Conservation (phyloP, 805 yeast genomes). For the Starmera quercuum region DNA sequence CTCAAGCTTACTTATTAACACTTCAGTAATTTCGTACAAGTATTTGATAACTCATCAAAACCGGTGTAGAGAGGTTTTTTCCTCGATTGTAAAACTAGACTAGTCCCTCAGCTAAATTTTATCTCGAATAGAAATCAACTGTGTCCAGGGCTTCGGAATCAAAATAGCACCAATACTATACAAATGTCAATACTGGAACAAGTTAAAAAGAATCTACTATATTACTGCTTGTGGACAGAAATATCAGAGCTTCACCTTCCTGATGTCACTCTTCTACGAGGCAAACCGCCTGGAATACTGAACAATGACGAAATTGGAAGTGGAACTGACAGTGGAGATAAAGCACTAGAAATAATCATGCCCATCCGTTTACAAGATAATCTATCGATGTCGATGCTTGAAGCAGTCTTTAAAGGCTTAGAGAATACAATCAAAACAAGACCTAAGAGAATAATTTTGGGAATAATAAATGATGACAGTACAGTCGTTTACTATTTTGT, state of each 20-base stretch:
- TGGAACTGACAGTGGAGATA: not conserved
- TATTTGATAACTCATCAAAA: too few relatives aligned
- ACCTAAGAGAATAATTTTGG: slow-evolving; percentile 43
- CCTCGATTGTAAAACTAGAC: too few relatives aligned
- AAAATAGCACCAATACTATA: too few relatives aligned
- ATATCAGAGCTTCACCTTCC: slow-evolving; percentile 7
- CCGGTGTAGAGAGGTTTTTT: too few relatives aligned
- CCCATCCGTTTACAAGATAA: slow-evolving; percentile 24
- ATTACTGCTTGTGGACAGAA: slow-evolving; percentile 16
- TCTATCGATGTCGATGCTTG: slow-evolving; percentile 31
- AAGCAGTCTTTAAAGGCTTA: slow-evolving; percentile 30
- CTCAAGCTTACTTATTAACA: too few relatives aligned
- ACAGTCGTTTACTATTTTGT: slow-evolving; percentile 64
- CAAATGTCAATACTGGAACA: slow-evolving; percentile 2
- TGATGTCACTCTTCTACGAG: slow-evolving; percentile 5
- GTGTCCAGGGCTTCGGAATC: too few relatives aligned
- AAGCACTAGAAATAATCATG: slow-evolving; percentile 19
- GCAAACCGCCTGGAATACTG: slow-evolving; percentile 16
- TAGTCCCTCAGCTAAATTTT: too few relatives aligned
- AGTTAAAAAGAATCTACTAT: slow-evolving; percentile 15
- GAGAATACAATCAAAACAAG: slow-evolving; percentile 10
- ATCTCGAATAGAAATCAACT: too few relatives aligned
- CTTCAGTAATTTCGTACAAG: too few relatives aligned
- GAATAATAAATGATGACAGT: slow-evolving; percentile 55
- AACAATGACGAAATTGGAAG: slow-evolving; percentile 8